Base-by-base conservation (phyloP, 2,329 filamentous ascomycete genomes). In the Nigrograna mackinnonii region DNA sequence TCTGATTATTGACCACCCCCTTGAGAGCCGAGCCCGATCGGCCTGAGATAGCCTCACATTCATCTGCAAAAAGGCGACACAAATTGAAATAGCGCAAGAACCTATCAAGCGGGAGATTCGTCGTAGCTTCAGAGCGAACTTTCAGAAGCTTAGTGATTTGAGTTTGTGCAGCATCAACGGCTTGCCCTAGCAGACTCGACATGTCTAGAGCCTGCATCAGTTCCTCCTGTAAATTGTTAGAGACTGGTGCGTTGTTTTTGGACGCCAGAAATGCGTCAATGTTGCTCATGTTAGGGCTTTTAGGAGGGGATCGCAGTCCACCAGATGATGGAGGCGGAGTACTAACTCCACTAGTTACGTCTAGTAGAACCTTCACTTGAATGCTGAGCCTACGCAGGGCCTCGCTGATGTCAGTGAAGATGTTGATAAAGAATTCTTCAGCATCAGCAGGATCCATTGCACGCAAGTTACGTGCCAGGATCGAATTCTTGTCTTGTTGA, bases 321-420 rank as follows among this genome's bases (percentile, higher is more conserved):
- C 67, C 57, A 26, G 57, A 49, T 57, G 67, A 47, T 3, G 67
- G 57, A 3, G 74, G 71, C 12, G 69, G 70, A 22, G 74, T 65
- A 14, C 79, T 76, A 38, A 88, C 78, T 11, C 83, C 85, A 64
- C 91, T 96, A 1, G 91, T 94, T 16, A 96, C 88, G 67, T 99
- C 94, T 7, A 99, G 77, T n/a, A 99, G 72, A 7, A 97, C 85
- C 67, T 99, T 99, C 41, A 94, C 87, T 64, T 97, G 92, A 0
- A 90, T 91, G 14, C 89, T 90, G 6, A 96, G 74, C 58, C 94
- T 81, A 43, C 94, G 80, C 35, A 99, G 67, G 3, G 89, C 89
- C 71, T 99, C 94, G 4, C 92, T 87, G 6, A 96, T 86, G 22
- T 87, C 84, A 14, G 91, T 86, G 60, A 97, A 99, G 13, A 95